Percentiles rank a stretch among this genome's conserved stretches.
phyloP scores from a whole-genome alignment of 768 basidiomycete genomes.

The Pleurotus sapidus region DNA sequence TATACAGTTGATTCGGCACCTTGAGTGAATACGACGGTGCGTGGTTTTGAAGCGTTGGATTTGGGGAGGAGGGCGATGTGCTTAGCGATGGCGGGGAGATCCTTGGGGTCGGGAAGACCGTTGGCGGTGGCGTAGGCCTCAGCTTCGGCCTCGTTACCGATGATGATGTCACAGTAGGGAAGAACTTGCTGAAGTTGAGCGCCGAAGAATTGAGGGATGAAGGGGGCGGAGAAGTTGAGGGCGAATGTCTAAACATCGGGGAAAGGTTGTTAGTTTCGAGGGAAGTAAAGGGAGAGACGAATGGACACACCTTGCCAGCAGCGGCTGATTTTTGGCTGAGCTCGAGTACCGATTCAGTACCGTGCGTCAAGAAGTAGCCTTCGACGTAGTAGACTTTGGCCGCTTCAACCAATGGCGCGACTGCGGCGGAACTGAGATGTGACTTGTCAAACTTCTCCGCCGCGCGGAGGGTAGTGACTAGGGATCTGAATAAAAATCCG shows the following conservation, averaged over 20 bases:
- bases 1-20: constrained; percentile 79
- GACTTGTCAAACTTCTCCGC: constrained; percentile 87
- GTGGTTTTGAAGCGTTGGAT: constrained; percentile 69
- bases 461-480: constrained; percentile 86
- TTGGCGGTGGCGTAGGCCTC: constrained; percentile 78
- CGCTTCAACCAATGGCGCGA: constrained; percentile 72
- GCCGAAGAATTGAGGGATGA: constrained; percentile 93
- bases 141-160: constrained; percentile 97
- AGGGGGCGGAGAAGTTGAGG: constrained; percentile 95
- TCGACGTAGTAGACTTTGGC: constrained; percentile 93
- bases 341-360: constrained; percentile 64
- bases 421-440: constrained; percentile 72
- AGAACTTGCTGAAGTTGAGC: constrained; percentile 78
- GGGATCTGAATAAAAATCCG: constrained; percentile 51
- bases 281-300: neutral
- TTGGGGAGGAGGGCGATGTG: constrained; percentile 77
- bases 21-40: constrained; percentile 89
- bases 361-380: constrained; percentile 97
- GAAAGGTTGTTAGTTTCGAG: constrained; percentile 7
- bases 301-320: constrained; percentile 62
- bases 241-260: constrained; percentile 63
- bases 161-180: constrained; percentile 83
- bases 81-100: constrained; percentile 67
- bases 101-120: constrained; percentile 62
- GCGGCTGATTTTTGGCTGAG: constrained; percentile 76